Conservation (phyloP, 176 grass and related monocot genomes). For the Triticum monococcum region DNA sequence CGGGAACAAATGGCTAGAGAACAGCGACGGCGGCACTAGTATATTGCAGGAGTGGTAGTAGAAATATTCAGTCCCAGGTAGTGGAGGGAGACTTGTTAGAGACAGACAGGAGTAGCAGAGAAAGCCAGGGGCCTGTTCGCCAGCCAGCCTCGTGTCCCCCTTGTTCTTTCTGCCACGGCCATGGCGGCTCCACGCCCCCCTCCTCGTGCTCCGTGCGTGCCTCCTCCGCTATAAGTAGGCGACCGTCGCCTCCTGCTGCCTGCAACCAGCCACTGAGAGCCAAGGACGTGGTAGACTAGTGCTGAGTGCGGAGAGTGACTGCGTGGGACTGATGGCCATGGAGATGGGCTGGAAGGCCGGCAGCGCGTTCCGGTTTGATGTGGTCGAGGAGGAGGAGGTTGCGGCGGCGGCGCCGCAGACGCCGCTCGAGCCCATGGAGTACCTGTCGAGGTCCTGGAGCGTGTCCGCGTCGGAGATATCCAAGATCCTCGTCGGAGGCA, state of each 20-base stretch:
- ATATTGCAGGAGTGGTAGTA: neutral
- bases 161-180: slow-evolving; percentile 46
- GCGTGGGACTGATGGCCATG: slow-evolving; percentile 33
- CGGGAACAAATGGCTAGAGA: slow-evolving; percentile 32
- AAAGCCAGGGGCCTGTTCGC: slow-evolving; percentile 54
- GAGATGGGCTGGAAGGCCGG: slow-evolving; percentile 40
- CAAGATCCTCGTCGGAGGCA: slow-evolving; percentile 57
- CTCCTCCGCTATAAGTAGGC: slow-evolving; percentile 51
- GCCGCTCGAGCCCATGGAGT: slow-evolving; percentile 80
- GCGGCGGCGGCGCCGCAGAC: slow-evolving; percentile 52
- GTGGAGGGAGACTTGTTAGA: slow-evolving; percentile 30
- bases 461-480: slow-evolving; percentile 83
- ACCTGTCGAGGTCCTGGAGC: slow-evolving; percentile 77
- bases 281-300: neutral
- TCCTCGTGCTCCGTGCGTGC: slow-evolving; percentile 68
- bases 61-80: neutral
- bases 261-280: neutral
- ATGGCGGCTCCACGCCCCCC: slow-evolving; percentile 39
- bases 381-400: slow-evolving; percentile 31
- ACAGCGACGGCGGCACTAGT: slow-evolving; percentile 6
- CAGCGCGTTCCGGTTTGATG: slow-evolving; percentile 11
- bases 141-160: slow-evolving; percentile 42
- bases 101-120: slow-evolving; percentile 36
- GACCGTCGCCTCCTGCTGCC: slow-evolving; percentile 10
- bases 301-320: neutral